A percentile compares a stretch with the other conserved stretches of the same genome.
phyloP scores from a whole-genome alignment of 1,139 yeast species.

The Yamadazyma diddensiae region DNA sequence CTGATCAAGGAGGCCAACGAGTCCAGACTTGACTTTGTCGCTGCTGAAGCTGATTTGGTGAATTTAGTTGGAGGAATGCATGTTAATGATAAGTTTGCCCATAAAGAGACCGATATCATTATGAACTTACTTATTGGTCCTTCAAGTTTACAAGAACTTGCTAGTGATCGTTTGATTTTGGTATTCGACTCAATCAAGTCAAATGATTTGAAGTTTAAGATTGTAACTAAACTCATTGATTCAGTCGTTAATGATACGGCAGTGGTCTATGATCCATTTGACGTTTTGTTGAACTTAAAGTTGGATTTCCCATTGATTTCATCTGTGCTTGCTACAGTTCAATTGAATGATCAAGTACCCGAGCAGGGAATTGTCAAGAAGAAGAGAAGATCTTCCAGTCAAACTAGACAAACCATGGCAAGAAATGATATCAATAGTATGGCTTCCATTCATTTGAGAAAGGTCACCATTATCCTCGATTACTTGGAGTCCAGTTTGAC shows the following conservation, averaged over 20 bases:
- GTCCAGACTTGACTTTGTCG: slow-evolving; percentile 47
- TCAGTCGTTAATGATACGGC: slow-evolving; percentile 34
- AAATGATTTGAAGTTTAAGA: slow-evolving; percentile 52
- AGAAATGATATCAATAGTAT: slow-evolving; percentile 64
- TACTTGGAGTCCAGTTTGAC: slow-evolving; percentile 56
- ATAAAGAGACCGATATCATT: slow-evolving; percentile 54
- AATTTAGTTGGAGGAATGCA: slow-evolving; percentile 50
- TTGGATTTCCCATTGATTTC: slow-evolving; percentile 48
- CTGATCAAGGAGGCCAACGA: slow-evolving; percentile 45
- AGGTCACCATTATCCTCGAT: slow-evolving; percentile 77
- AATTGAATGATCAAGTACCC: slow-evolving; percentile 42
- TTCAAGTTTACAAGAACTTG: slow-evolving; percentile 45
- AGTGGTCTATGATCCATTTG: slow-evolving; percentile 50
- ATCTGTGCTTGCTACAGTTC: slow-evolving; percentile 48
- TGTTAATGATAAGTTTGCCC: slow-evolving; percentile 21
- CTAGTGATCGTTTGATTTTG: slow-evolving; percentile 49
- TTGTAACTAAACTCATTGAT: slow-evolving; percentile 63
- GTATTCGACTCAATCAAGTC: slow-evolving; percentile 55
- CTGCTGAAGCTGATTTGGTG: slow-evolving; percentile 55
- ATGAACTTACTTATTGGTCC: slow-evolving; percentile 49
- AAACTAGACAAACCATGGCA: slow-evolving; percentile 72
- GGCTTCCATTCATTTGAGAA: slow-evolving; percentile 77
- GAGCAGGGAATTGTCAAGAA: slow-evolving; percentile 57
- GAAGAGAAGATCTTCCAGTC: slow-evolving; percentile 78
- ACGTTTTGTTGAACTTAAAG: slow-evolving; percentile 46